phyloP scores from a whole-genome alignment of 495 filamentous ascomycete species.

The Corynascus novoguineensis region DNA sequence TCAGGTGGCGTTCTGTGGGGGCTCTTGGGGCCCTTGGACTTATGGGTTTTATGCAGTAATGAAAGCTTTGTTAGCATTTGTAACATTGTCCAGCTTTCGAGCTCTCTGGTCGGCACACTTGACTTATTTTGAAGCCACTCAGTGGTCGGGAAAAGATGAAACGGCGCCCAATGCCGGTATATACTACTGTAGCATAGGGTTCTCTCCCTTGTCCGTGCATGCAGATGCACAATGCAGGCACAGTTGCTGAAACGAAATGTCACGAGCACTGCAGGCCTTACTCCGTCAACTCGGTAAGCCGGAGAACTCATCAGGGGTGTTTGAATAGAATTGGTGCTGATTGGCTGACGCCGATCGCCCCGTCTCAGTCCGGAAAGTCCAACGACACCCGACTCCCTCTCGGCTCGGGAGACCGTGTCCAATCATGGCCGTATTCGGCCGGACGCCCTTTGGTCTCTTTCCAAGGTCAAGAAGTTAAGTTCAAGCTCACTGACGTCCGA shows the following conservation, averaged over 20 bases:
- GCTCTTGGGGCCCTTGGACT: neutral
- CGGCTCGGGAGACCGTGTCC: neutral
- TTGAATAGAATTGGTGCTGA: neutral
- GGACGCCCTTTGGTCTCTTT: neutral
- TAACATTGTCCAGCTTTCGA: neutral
- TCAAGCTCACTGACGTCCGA: neutral
- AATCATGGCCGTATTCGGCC: neutral
- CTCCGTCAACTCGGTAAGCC: neutral
- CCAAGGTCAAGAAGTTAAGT: neutral
- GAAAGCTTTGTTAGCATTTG: neutral
- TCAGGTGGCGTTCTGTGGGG: neutral
- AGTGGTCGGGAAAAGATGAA: neutral
- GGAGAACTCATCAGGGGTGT: neutral
- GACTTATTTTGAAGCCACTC: neutral
- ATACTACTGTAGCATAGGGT: no score
- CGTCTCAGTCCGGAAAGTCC: neutral
- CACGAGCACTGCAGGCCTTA: neutral
- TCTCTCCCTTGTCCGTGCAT: neutral
- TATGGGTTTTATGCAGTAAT: neutral
- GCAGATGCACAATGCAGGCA: conserved; percentile 6
- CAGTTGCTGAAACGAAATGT: neutral
- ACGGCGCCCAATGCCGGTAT: neutral
- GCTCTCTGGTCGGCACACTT: neutral
- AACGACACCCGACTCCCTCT: neutral
- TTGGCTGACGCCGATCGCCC: neutral